Base-by-base conservation (phyloP, 2,329 filamentous ascomycete species). In the Epichloe brachyelytri region DNA sequence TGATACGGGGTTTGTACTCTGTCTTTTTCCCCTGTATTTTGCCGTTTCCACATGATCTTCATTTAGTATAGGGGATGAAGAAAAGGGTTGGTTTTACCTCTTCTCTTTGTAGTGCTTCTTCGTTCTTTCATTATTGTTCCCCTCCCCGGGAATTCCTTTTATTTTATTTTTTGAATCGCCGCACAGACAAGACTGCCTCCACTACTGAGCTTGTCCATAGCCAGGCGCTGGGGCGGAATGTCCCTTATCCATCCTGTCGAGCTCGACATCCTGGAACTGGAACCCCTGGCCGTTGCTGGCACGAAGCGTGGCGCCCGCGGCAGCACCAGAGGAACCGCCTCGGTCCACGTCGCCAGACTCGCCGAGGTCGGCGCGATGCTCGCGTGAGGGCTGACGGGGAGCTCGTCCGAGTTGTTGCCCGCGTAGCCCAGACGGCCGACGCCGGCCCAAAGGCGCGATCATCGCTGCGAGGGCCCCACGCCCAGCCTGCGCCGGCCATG, bases 401-500 rank as follows among this genome's bases (percentile, higher is more conserved):
- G 53, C 46, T 63, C 58, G 33, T 60, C 60, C 8, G 65, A 54
- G 55, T 74, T 67, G 12, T 71, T 74, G n/a, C 52, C 52, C 11
- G 75, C 75, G 57, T 78, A 81, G 54, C 76, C 78, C 55, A 74
- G 70, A 43, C 75, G 76, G 1, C 80, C 86, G 1, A 88, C 76
- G 12, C 85, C 86, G 17, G 86, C 82, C 73, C 85, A 88, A 65
- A 95, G 0, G 88, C 86, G 54, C 87, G 76, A 50, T 83, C 76
- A 43, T 74, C 72, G 60, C 79, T 86, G 48, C 90, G 76, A 0
- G 88, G 83, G 3, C 85, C 88, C 90, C 89, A 95, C 0, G 87
- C 82, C 88, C 89, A 95, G 14, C 90, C 90, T 2, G 84, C 85
- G 6, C 88, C 88, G n/a, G 63, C 61, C 20, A 58, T 61, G 55